Evolutionary conservation across 2,329 filamentous ascomycete species (phyloP).

Genomic region (Botrytis pseudocinerea): DNA sequence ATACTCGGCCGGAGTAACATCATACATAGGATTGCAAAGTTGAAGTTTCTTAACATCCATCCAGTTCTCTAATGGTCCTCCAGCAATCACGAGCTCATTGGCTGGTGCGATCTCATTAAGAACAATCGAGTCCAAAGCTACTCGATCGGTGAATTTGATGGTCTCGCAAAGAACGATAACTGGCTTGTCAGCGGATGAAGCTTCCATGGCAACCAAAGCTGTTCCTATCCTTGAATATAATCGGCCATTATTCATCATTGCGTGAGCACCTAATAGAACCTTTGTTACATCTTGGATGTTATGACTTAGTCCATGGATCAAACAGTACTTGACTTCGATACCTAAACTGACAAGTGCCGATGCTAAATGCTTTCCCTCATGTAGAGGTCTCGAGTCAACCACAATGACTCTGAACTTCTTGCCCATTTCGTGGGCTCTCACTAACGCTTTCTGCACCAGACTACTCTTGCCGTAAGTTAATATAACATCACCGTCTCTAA

Average conservation of each 20-base stretch:
- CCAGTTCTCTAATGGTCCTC: slow-evolving; percentile 52
- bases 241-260: slow-evolving; percentile 92
- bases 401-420: slow-evolving; percentile 81
- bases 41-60: slow-evolving; percentile 60
- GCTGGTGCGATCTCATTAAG: slow-evolving; percentile 88
- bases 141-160: slow-evolving; percentile 89
- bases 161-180: slow-evolving; percentile 92
- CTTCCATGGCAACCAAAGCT: slow-evolving; percentile 81
- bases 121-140: slow-evolving; percentile 88
- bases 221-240: slow-evolving; percentile 88
- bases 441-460: slow-evolving; percentile 79
- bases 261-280: slow-evolving; percentile 83
- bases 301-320: slow-evolving; percentile 75
- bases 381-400: slow-evolving; percentile 72
- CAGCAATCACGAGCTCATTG: slow-evolving; percentile 56
- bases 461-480: slow-evolving; percentile 85
- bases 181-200: slow-evolving; percentile 71
- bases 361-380: slow-evolving; percentile 71
- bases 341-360: slow-evolving; percentile 66
- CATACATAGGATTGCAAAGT: slow-evolving; percentile 78
- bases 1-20: slow-evolving; percentile 85
- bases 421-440: slow-evolving; percentile 68
- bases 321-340: slow-evolving; percentile 76
- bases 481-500: slow-evolving; percentile 77
- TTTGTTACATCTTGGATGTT: slow-evolving; percentile 63